phyloP scores from a whole-genome alignment of 2,329 filamentous ascomycete genomes.

The Beauveria caledonica region DNA sequence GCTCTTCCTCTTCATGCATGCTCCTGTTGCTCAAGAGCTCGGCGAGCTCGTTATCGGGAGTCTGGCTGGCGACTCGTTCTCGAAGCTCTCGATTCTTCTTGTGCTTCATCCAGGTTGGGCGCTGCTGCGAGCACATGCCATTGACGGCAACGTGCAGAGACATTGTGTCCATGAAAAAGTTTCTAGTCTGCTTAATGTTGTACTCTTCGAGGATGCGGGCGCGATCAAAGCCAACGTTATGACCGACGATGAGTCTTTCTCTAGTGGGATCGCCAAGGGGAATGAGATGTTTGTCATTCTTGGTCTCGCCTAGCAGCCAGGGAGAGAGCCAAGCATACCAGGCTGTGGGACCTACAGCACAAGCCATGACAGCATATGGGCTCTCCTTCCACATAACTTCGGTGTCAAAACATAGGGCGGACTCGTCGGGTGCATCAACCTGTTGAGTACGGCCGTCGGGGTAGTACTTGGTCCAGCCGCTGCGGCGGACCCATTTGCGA shows the following conservation, averaged over 20 bases:
- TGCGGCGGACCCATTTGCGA: conserved; percentile 64
- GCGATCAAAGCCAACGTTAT: conserved; percentile 93
- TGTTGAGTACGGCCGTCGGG: conserved; percentile 60
- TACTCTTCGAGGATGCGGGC: conserved; percentile 88
- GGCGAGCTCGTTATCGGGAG: conserved; percentile 62
- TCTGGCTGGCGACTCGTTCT: conserved; percentile 68
- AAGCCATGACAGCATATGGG: conserved; percentile 93
- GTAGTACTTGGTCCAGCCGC: conserved; percentile 93
- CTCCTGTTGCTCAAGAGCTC: conserved; percentile 60
- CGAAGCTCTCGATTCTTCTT: conserved; percentile 80
- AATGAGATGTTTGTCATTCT: conserved; percentile 71
- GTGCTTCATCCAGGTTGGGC: conserved; percentile 96
- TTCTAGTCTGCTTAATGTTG: conserved; percentile 69
- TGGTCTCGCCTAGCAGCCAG: conserved; percentile 79
- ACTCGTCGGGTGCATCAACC: conserved; percentile 69
- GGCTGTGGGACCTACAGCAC: conserved; percentile 75
- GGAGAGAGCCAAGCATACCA: conserved; percentile 99
- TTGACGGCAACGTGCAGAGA: conserved; percentile 96
- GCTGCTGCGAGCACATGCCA: conserved; percentile 95
- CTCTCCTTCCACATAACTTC: conserved; percentile 95
- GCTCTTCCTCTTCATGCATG: conserved; percentile 80
- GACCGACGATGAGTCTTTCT: conserved; percentile 76
- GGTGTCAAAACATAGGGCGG: conserved; percentile 85
- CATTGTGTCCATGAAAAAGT: conserved; percentile 94
- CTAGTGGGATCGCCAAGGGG: conserved; percentile 71